Evolutionary conservation across 148 eudicot species (phyloP).

Genomic region (Heliamphora exappendiculata): DNA sequence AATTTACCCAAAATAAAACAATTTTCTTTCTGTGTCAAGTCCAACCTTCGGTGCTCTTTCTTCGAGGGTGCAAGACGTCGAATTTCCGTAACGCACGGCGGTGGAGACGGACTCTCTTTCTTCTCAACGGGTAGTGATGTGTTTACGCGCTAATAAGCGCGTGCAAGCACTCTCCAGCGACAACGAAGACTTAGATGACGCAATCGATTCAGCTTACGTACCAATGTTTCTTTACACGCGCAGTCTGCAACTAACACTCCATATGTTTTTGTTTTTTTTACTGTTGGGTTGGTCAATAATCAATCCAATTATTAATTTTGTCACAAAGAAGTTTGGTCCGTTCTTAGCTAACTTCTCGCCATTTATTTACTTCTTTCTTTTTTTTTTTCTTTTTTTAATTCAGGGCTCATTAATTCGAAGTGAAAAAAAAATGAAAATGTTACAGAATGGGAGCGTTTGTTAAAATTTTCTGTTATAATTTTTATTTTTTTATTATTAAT

Average conservation of each 20-base stretch:
- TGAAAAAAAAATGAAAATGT: background rate
- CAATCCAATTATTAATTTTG: background rate
- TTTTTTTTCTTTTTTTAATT: too few relatives aligned
- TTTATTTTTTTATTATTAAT: background rate
- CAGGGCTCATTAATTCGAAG: background rate
- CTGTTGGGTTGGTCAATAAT: background rate
- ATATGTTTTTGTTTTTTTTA: background rate
- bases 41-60: too few relatives aligned
- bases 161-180: background rate
- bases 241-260: background rate
- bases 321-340: too few relatives aligned
- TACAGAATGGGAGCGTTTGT: background rate
- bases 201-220: background rate
- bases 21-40: too few relatives aligned
- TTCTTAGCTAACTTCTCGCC: too few relatives aligned
- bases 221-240: background rate
- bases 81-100: background rate
- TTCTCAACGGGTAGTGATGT: background rate
- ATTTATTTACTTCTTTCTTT: too few relatives aligned
- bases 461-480: background rate
- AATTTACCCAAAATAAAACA: too few relatives aligned
- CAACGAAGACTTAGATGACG: background rate
- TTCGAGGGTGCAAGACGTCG: background rate
- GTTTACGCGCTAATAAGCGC: constrained; percentile 1
- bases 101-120: background rate